Evolutionary conservation across 2,329 filamentous ascomycete species (phyloP), one percentile per base, ranked within the genome.

Genomic region (Sclerotinia minor): DNA sequence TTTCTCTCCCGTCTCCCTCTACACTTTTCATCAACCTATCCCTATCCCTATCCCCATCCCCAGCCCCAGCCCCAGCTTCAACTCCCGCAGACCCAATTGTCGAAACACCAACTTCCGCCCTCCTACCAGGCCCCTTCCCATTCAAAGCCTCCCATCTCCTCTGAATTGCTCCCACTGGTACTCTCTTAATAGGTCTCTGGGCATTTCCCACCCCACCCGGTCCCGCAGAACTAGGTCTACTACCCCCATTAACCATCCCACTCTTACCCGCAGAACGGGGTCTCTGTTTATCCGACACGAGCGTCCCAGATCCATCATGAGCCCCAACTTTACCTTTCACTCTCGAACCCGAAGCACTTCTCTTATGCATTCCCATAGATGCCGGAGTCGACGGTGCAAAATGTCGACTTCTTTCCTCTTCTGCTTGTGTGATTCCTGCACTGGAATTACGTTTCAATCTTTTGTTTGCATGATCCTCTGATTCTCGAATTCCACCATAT

Each of bases 61-160:
- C n/a, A 35, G 35, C 32, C 6, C 17, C n/a, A 21, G 26, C 15
- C 17, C 8, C 54, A 3, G 45, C 24, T 3, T 13, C 38, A 7
- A 38, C 38, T 38, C 17, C 15, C 17, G 2, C n/a, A 3, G n/a
- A 19, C 24, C 15, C n/a, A 24, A 13, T 41, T 13, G 38, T 41
- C 3, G 38, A 41, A 41, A 6, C 32, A 7, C n/a, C 44, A n/a
- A 21, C 29, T 17, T 19, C 53, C 3, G 21, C 9, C 26, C 15
- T 44, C 19, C 57, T 45, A 26, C 44, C 44, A 1, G 60, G 17
- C 3, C 49, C 26, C 38, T 52, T 59, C 38, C 64, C 64, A 41
- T 67, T 58, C 44, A 69, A 57, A 21, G 64, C 55, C 44, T 69
- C 67, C 67, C 67, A 69, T 19, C 29, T 61, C 49, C 64, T 35